Base-by-base conservation (phyloP, 148 eudicot genomes). In the Nepenthes gracilis region DNA sequence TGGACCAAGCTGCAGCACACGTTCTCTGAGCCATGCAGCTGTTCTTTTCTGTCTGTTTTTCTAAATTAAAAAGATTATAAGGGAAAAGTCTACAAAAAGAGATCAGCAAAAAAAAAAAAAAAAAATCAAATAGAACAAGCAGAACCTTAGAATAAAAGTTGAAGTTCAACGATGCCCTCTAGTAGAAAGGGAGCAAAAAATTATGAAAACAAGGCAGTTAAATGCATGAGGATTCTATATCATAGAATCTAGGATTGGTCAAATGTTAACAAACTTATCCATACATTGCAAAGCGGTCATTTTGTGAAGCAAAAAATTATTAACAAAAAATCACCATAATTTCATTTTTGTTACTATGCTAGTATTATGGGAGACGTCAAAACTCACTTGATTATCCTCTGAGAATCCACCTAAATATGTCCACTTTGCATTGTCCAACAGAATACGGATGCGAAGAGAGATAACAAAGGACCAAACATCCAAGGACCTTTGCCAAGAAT, bases 391-490 rank as follows among this genome's bases (percentile, higher is more conserved):
- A 66, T 89, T 89, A 47, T 94, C 88, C 77, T 94, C 95, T 23
- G 80, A 70, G 61, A 89, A 81, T 67, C 95, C 95, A 55, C 97
- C 86, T 11, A 76, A 11, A 64, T 86, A 94, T 34, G 87, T 58
- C 99, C 99, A 94, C 67, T 86, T 94, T 57, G 95, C 90, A 72
- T 86, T 86, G 74, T 94, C 97, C 59, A 94, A 68, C 45, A 89
- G 74, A 64, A 94, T 78, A 67, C 99, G 99, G n/a, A 89, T 76
- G 51, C 97, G 99, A 9, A 94, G 81, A 61, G 92, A 74, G 54
- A 94, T 80, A 68, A 94, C 92, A 62, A 86, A 89, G 47, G 97
- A 81, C 99, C 99, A 94, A 13, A 94, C 93, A 67, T 94, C 99
- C 57, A 85, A 68, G 58, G 75, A 76, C 71, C 99, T 84, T 62